Base-by-base conservation (phyloP, 1,284 basidiomycete genomes). In the Microbotryum violaceum region DNA sequence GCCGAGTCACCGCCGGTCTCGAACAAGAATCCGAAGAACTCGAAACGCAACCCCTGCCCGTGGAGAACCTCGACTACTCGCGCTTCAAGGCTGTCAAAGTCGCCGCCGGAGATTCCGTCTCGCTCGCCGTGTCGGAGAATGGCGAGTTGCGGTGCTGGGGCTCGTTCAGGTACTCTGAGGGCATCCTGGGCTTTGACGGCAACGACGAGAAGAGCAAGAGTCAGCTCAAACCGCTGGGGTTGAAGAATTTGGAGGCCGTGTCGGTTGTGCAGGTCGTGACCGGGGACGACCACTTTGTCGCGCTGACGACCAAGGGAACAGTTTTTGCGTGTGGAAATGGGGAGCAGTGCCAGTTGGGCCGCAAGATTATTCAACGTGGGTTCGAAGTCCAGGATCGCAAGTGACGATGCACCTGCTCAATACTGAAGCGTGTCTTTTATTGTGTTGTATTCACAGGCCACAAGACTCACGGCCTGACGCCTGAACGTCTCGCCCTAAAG, bases 91-190 rank as follows among this genome's bases (percentile, higher is more conserved):
- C 91, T 0, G 89, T 91, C 6, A 69, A 75, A 12, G 56, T 58
- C 8, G 70, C 71, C 0, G 77, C 77, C 0, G 73, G 75, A 3
- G 65, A 74, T 18, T 68, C 77, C 21, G 68, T 79, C 37, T 66
- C 66, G 3, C 58, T 71, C n/a, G 73, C 77, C 25, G 73, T 80
- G 60, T 64, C 62, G 4, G 70, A 72, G 4, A 76, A 78, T 58
- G 77, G 92, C 49, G 84, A 89, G 64, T 77, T 96, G 27, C 80
- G 87, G 56, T 88, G 88, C 16, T 97, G 92, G 92, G 92, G 92
- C 45, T 87, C 86, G 58, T 97, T 96, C 80, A 82, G 90, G 79
- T 77, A 79, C 51, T 85, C 85, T 62, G 88, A 92, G 74, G 91
- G 91, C 31, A 80, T 87, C 10, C 83, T 94, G 49, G 89, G 91